Conservation (phyloP, 306 rosid genomes). For the Fagus crenata region DNA sequence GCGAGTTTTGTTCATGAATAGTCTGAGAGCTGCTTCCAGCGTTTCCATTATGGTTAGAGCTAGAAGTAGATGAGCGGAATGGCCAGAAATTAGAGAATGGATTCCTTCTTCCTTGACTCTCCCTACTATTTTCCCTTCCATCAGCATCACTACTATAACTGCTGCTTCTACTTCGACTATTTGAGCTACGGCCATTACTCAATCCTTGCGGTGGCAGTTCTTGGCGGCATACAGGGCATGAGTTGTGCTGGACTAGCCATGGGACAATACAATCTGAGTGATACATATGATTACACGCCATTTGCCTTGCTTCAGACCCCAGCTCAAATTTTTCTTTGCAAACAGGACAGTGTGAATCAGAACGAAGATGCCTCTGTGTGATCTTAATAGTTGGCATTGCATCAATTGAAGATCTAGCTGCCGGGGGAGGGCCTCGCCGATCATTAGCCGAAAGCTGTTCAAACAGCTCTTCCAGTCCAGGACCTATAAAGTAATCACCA, state of each 20-base stretch:
- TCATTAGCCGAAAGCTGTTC: slow-evolving; percentile 68
- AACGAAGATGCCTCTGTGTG: slow-evolving; percentile 56
- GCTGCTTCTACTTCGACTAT: slow-evolving; percentile 39
- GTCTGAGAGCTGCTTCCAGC: slow-evolving; percentile 50
- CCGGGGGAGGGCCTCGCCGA: slow-evolving; percentile 71
- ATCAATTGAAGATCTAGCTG: slow-evolving; percentile 57
- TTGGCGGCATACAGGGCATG: slow-evolving; percentile 83
- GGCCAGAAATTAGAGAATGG: slow-evolving; percentile 61
- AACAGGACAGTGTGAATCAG: slow-evolving; percentile 67
- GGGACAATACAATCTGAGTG: slow-evolving; percentile 73
- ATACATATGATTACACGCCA: slow-evolving; percentile 71
- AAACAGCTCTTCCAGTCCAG: slow-evolving; percentile 75
- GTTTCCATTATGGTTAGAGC: slow-evolving; percentile 36
- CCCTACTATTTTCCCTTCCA: slow-evolving; percentile 46
- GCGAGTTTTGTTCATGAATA: slow-evolving; percentile 38
- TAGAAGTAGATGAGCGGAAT: slow-evolving; percentile 54
- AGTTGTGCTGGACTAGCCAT: slow-evolving; percentile 72
- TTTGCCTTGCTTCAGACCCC: slow-evolving; percentile 65
- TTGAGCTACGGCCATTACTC: slow-evolving; percentile 30
- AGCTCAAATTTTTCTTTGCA: slow-evolving; percentile 65
- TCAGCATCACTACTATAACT: slow-evolving; percentile 26
- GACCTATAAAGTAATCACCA: slow-evolving; percentile 75
- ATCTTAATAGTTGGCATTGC: slow-evolving; percentile 71
- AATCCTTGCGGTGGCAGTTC: slow-evolving; percentile 57
- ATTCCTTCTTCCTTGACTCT: slow-evolving; percentile 52